These are phyloP conservation scores for Candida glucosophila DNA, from an alignment of 1,139 yeast genomes.

Conservation along the genomic window DNA sequence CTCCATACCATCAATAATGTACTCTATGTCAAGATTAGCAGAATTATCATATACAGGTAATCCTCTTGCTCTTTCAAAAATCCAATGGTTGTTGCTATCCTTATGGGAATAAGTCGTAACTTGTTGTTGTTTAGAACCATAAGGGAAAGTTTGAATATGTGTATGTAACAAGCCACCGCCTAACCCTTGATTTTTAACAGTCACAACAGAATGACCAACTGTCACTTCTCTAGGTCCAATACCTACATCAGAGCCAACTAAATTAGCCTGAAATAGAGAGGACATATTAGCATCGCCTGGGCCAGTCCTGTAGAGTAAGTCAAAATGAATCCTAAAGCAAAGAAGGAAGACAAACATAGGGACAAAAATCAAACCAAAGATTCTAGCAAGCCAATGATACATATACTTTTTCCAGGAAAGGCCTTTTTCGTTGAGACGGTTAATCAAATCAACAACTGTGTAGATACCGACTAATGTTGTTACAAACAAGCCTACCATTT, in stretches of 20 bases:
- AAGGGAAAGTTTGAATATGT: conserved; percentile 88
- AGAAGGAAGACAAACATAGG: conserved; percentile 57
- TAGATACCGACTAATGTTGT: conserved; percentile 71
- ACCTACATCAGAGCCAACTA: conserved; percentile 69
- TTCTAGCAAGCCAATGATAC: conserved; percentile 61
- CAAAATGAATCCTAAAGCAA: conserved; percentile 69
- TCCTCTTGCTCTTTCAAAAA: conserved; percentile 66
- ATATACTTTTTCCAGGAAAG: conserved; percentile 42
- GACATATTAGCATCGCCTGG: conserved; percentile 98
- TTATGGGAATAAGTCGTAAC: conserved; percentile 91
- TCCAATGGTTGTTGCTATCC: conserved; percentile 89
- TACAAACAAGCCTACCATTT: conserved; percentile 77
- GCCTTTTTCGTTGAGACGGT: conserved; percentile 49
- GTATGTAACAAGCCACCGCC: conserved; percentile 93
- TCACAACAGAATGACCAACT: conserved; percentile 65
- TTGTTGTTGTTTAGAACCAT: conserved; percentile 94
- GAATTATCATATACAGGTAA: conserved; percentile 43
- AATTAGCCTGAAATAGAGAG: conserved; percentile 90
- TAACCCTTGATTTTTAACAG: conserved; percentile 84
- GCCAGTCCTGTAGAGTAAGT: conserved; percentile 64
- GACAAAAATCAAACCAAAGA: conserved; percentile 48
- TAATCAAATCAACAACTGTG: conserved; percentile 69
- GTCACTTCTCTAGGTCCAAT: conserved; percentile 88
- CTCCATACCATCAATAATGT: conserved; percentile 60
- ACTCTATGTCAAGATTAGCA: conserved; percentile 46